These are phyloP conservation scores for Ceratobasidium sp. DNA, from an alignment of 1,284 basidiomycete genomes.

Conservation along the genomic window DNA sequence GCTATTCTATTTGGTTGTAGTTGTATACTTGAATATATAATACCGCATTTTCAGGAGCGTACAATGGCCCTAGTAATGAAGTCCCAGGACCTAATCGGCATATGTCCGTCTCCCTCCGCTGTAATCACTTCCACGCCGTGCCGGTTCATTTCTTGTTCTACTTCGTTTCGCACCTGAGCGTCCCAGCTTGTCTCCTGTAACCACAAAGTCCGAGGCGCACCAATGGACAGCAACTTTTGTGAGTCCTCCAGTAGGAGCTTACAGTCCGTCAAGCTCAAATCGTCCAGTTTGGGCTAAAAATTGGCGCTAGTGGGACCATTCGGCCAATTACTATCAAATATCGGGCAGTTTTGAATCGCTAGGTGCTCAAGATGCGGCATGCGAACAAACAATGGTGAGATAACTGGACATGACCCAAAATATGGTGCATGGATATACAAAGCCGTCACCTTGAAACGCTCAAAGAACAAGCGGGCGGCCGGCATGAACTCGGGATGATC, in stretches of 20 bases:
- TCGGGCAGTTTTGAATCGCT: not conserved
- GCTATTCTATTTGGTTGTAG: no score
- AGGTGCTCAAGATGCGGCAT: not conserved
- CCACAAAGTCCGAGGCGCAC: no score
- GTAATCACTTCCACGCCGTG: no score
- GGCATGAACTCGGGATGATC: not conserved
- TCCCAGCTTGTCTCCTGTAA: no score
- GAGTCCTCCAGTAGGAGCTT: not conserved
- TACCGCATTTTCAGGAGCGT: no score
- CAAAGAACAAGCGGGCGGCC: not conserved
- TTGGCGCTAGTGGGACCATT: not conserved
- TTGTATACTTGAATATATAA: no score
- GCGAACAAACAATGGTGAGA: not conserved
- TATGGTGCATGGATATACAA: not conserved
- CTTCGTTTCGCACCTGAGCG: no score
- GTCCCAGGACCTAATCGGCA: no score
- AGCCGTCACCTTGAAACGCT: not conserved
- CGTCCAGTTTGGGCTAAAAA: not conserved
- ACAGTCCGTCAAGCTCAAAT: not conserved
- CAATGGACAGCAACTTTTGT: no score
- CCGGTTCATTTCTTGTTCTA: no score
- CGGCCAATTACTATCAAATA: not conserved
- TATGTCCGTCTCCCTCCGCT: no score
- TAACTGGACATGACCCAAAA: not conserved
- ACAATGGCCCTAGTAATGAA: no score